A percentile compares a stretch with the other conserved stretches of the same genome.
phyloP scores from a whole-genome alignment of 306 rosid genomes.

The Trifolium fragiferum region DNA sequence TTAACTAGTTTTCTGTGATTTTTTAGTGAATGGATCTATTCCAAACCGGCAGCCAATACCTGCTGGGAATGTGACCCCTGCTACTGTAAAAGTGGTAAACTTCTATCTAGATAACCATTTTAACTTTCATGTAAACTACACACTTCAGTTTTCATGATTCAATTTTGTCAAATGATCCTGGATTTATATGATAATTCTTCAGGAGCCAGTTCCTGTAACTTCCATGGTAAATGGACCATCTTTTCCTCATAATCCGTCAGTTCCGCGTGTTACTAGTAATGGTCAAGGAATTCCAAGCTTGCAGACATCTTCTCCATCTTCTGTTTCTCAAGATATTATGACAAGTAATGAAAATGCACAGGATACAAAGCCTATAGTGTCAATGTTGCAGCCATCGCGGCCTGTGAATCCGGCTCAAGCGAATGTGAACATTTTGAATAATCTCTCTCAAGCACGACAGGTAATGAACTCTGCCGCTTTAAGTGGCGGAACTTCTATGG shows the following conservation, averaged over 20 bases:
- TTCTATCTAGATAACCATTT: neutral
- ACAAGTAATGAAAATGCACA: slow-evolving; percentile 72
- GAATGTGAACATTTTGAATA: slow-evolving; percentile 81
- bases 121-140: slow-evolving; percentile 18
- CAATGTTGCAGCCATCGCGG: slow-evolving; percentile 71
- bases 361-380: slow-evolving; percentile 79
- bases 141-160: slow-evolving; percentile 23
- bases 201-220: slow-evolving; percentile 87
- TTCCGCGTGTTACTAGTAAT: slow-evolving; percentile 65
- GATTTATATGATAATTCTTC: slow-evolving; percentile 44
- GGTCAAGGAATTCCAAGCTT: slow-evolving; percentile 83
- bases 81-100: slow-evolving; percentile 90
- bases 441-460: slow-evolving; percentile 84
- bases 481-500: slow-evolving; percentile 78
- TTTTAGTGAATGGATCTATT: slow-evolving; percentile 81
- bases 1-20: slow-evolving; percentile 35
- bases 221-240: slow-evolving; percentile 75
- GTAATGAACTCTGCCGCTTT: slow-evolving; percentile 78
- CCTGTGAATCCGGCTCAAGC: slow-evolving; percentile 78
- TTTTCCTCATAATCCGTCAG: slow-evolving; percentile 72
- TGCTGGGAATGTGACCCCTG: slow-evolving; percentile 72
- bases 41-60: slow-evolving; percentile 70
- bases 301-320: slow-evolving; percentile 88
- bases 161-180: slow-evolving; percentile 28
- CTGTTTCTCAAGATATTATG: slow-evolving; percentile 80